Percentiles rank a stretch among this genome's conserved stretches.
Evolutionary conservation across 1,139 yeast species (phyloP).

Genomic region (Geotrichum klebahnii): DNA sequence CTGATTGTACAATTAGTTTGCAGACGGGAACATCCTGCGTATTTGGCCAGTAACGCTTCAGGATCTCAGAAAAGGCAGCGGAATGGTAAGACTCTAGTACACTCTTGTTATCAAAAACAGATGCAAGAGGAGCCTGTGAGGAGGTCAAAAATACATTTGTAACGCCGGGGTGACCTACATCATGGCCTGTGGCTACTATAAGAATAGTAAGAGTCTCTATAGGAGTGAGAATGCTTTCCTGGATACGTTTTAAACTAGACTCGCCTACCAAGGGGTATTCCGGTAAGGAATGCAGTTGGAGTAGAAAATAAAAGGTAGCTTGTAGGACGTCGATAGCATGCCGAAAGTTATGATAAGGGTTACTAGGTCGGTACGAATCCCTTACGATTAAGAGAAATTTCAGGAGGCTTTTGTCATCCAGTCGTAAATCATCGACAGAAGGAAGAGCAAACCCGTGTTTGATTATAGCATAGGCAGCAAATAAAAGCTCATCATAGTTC

Average conservation of each 20-base stretch:
- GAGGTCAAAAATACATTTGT: conserved; percentile 69
- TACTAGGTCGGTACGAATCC: conserved; percentile 74
- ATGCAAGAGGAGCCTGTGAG: conserved; percentile 62
- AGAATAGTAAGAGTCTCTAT: conserved; percentile 56
- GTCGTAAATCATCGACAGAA: conserved; percentile 32
- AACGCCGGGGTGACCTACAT: conserved; percentile 93
- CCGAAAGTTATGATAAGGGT: conserved; percentile 90
- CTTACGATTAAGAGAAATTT: conserved; percentile 62
- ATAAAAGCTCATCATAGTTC: conserved; percentile 61
- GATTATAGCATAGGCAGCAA: conserved; percentile 57
- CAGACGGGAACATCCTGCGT: conserved; percentile 31
- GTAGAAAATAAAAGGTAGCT: conserved; percentile 68
- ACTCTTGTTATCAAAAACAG: conserved; percentile 58
- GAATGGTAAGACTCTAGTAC: conserved; percentile 82
- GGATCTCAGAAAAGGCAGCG: conserved; percentile 61
- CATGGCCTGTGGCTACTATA: conserved; percentile 89
- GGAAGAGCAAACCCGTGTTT: conserved; percentile 46
- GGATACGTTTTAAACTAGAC: background rate
- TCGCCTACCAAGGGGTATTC: conserved; percentile 5
- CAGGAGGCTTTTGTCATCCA: conserved; percentile 47
- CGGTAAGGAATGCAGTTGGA: conserved; percentile 49
- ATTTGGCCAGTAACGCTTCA: conserved; percentile 61
- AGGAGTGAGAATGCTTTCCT: conserved; percentile 32
- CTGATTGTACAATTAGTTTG: conserved; percentile 39
- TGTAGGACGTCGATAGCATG: conserved; percentile 95